A percentile compares a stretch with the other conserved stretches of the same genome.
Conservation (phyloP, 2,329 filamentous ascomycete genomes). For the Fusarium neocosmosporiellum region DNA sequence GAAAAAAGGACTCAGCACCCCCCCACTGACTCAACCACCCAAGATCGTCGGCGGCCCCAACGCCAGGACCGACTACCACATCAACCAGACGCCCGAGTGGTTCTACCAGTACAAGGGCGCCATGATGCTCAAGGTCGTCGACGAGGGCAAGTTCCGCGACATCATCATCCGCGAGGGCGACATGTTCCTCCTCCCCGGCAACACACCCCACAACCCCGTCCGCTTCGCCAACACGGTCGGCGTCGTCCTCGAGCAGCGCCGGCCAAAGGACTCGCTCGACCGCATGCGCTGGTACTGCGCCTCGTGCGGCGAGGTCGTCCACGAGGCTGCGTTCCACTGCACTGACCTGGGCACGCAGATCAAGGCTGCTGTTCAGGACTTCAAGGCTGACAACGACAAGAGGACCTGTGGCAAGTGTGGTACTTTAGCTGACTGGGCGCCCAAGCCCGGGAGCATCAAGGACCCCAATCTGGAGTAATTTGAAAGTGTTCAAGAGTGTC, state of each 20-base stretch:
- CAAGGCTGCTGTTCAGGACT: conserved; percentile 87
- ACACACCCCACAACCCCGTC: conserved; percentile 96
- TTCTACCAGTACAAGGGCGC: conserved; percentile 96
- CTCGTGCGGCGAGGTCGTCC: conserved; percentile 76
- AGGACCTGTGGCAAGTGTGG: conserved; percentile 85
- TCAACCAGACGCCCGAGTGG: conserved; percentile 96
- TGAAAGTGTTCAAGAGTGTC: neutral
- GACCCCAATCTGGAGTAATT: conserved; percentile 64
- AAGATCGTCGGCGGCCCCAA: conserved; percentile 96
- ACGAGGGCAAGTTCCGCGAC: conserved; percentile 78
- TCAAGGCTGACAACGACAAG: conserved; percentile 73
- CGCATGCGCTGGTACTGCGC: conserved; percentile 91
- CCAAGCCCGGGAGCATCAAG: conserved; percentile 67
- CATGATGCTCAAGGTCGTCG: conserved; percentile 94
- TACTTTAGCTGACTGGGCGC: conserved; percentile 76
- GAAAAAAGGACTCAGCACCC: neutral
- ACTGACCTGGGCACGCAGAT: conserved; percentile 94
- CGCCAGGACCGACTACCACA: conserved; percentile 96
- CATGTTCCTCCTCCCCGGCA: conserved; percentile 91
- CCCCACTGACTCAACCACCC: neutral
- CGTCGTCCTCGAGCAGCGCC: conserved; percentile 87
- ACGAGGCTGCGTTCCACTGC: conserved; percentile 89
- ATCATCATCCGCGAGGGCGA: conserved; percentile 92
- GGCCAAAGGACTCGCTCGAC: conserved; percentile 78
- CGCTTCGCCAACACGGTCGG: conserved; percentile 95